Conservation (phyloP, 495 filamentous ascomycete species). For the Penicillium lividum region DNA sequence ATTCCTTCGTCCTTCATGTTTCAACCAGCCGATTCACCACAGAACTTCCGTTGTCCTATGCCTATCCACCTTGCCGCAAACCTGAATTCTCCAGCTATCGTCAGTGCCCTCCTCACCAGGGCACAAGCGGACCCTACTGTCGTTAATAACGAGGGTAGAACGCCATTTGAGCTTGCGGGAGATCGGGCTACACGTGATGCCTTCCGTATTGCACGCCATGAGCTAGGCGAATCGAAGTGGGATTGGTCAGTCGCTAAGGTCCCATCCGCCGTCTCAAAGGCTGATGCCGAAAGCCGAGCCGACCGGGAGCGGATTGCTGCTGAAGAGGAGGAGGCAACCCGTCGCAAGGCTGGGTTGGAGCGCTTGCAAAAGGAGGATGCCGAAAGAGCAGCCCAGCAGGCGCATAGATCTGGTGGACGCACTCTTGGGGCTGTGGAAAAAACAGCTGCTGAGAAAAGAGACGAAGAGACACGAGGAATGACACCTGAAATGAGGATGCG, state of each 20-base stretch:
- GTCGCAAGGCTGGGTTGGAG: conserved; percentile 62
- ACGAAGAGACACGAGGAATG: conserved; percentile 81
- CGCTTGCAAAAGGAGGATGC: conserved; percentile 68
- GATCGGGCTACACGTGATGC: conserved; percentile 86
- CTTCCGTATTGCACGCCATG: conserved; percentile 82
- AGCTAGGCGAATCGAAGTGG: conserved; percentile 76
- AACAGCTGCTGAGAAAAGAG: conserved; percentile 71
- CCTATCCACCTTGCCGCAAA: conserved; percentile 83
- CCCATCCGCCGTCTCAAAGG: conserved; percentile 64
- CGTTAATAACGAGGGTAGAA: conserved; percentile 64
- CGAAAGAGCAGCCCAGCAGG: conserved; percentile 45
- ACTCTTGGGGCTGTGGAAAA: conserved; percentile 57
- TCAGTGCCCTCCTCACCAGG: conserved; percentile 75
- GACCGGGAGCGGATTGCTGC: conserved; percentile 59
- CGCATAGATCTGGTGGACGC: conserved; percentile 45
- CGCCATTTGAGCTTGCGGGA: conserved; percentile 83
- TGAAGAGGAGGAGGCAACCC: conserved; percentile 55
- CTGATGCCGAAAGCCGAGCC: conserved; percentile 66
- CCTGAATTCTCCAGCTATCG: conserved; percentile 69
- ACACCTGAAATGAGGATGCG: conserved; percentile 79
- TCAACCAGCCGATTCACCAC: conserved; percentile 62
- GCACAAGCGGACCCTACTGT: conserved; percentile 71
- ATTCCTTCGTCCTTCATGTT: conserved; percentile 72
- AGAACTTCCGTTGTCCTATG: conserved; percentile 83
- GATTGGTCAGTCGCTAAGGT: conserved; percentile 77